These are phyloP conservation scores for Emergomyces orientalis DNA, from an alignment of 2,329 filamentous ascomycete species.

Conservation along the genomic window DNA sequence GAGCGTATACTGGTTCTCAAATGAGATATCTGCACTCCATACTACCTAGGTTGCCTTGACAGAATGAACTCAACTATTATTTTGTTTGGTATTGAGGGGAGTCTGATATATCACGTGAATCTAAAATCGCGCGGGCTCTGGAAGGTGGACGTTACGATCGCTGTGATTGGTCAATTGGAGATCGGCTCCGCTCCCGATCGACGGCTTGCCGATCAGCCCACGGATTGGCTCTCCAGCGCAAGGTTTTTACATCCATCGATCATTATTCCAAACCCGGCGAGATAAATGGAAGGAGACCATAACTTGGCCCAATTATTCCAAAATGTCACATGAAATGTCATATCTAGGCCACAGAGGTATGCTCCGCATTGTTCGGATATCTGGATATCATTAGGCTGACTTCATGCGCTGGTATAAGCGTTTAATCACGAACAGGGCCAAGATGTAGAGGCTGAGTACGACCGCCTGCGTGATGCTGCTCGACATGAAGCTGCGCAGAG, in stretches of 20 bases:
- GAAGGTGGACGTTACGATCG: too few species aligned
- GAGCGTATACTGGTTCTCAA: too few species aligned
- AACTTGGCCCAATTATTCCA: background rate
- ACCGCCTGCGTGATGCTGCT: constrained; percentile 76
- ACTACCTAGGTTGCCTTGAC: too few species aligned
- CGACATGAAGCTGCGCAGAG: constrained; percentile 72
- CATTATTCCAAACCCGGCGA: background rate
- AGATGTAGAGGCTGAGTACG: constrained; percentile 76
- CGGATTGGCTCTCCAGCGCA: background rate
- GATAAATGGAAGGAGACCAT: background rate
- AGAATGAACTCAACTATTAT: too few species aligned
- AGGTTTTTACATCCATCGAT: background rate
- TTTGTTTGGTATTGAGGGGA: too few species aligned
- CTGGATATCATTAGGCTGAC: background rate
- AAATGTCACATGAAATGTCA: constrained; percentile 37
- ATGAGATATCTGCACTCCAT: too few species aligned
- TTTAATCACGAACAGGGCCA: constrained; percentile 63
- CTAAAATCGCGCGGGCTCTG: too few species aligned
- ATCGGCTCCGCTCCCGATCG: background rate
- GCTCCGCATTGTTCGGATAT: constrained; percentile 8
- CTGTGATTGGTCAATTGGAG: background rate
- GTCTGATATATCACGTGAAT: too few species aligned
- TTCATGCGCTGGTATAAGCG: constrained; percentile 42
- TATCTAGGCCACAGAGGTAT: constrained; percentile 34
- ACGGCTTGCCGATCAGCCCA: background rate